Evolutionary conservation across 2,329 filamentous ascomycete genomes (phyloP).

Genomic region (Aureobasidium zeae): DNA sequence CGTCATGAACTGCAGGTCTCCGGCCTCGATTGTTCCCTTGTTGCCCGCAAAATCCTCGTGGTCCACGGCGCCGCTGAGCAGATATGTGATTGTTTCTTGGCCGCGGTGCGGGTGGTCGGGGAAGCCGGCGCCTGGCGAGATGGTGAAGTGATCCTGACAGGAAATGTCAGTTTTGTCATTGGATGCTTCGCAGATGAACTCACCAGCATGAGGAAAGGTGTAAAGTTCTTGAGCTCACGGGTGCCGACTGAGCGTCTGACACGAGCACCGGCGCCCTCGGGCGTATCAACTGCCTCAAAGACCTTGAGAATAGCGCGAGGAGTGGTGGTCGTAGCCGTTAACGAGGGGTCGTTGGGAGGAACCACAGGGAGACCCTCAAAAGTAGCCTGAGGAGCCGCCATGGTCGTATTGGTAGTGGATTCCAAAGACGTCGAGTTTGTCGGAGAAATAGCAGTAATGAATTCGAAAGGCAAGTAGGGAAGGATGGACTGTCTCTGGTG

Average conservation of each 20-base stretch:
- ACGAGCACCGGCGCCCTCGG: conserved; percentile 78
- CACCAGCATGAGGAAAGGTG: conserved; percentile 52
- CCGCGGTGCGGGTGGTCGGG: conserved; percentile 78
- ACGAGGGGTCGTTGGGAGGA: conserved; percentile 33
- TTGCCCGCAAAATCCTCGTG: conserved; percentile 89
- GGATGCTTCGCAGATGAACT: background rate
- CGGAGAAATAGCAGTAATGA: background rate
- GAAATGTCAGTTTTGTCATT: no score
- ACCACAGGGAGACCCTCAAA: conserved; percentile 44
- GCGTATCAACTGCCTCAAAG: conserved; percentile 75
- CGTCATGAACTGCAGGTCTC: conserved; percentile 98
- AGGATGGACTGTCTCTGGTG: conserved; percentile 27
- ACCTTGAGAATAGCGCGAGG: conserved; percentile 71
- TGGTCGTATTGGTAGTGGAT: conserved; percentile 23
- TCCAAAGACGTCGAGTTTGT: background rate
- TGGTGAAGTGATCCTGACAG: conserved; percentile 64
- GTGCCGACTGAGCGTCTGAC: conserved; percentile 86
- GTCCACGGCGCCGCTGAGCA: conserved; percentile 76
- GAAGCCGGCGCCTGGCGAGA: conserved; percentile 74
- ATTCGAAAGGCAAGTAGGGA: conserved; percentile 2
- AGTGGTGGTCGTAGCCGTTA: conserved; percentile 51
- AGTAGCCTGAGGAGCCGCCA: conserved; percentile 22
- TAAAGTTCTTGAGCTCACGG: conserved; percentile 71
- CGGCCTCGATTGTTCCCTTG: conserved; percentile 69
- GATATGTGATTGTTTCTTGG: conserved; percentile 84